Evolutionary conservation across 352 stramenopile species (phyloP).

Genomic region (Phytophthora parvispora): DNA sequence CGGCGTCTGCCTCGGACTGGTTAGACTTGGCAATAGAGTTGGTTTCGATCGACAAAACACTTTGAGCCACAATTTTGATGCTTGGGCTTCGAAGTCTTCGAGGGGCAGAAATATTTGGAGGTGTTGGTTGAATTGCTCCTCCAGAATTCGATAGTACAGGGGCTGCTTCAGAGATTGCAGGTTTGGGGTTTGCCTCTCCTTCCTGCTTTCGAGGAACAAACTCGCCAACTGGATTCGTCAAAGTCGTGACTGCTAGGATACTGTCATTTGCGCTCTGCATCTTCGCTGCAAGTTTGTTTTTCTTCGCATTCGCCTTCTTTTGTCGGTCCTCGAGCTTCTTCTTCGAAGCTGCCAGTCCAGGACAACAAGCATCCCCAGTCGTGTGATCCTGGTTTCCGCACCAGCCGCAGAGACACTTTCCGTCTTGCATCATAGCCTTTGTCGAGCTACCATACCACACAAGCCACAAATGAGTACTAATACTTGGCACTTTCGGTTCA

Average conservation of each 20-base stretch:
- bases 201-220: constrained; percentile 4
- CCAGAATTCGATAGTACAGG: not conserved
- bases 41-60: constrained; percentile 35
- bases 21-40: constrained; percentile 6
- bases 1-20: constrained; percentile 21
- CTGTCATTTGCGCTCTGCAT: constrained; percentile 54
- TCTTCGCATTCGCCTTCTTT: constrained; percentile 66
- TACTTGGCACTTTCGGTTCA: not conserved
- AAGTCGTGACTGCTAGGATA: not conserved
- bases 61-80: constrained; percentile 49
- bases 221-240: constrained; percentile 1
- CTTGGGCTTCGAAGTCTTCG: constrained; percentile 33
- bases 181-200: not conserved
- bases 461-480: not conserved
- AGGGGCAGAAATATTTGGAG: constrained; percentile 9
- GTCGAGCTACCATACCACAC: constrained; percentile 56
- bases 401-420: constrained; percentile 85
- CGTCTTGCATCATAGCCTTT: constrained; percentile 88
- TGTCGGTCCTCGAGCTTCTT: constrained; percentile 55
- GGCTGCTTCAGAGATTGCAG: not conserved
- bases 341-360: constrained; percentile 55
- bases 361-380: constrained; percentile 63
- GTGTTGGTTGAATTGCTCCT: constrained; percentile 11
- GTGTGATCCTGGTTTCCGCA: constrained; percentile 81
- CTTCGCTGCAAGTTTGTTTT: constrained; percentile 46